These are phyloP conservation scores for Backusella circina DNA, from an alignment of 192 early-diverging fungal species.

Conservation along the genomic window DNA sequence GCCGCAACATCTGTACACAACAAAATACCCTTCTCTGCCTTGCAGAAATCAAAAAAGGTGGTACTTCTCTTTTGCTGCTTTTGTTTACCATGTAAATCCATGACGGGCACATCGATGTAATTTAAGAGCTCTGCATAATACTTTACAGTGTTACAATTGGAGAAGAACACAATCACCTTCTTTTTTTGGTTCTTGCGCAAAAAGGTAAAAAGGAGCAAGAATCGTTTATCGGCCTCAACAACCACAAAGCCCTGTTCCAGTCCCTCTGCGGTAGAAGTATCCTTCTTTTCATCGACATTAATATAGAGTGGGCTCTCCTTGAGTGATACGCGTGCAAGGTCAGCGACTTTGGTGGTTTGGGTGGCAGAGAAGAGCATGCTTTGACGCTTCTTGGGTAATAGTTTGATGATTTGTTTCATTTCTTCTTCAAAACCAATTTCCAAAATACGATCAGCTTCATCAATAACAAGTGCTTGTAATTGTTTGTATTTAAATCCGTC, in stretches of 20 bases:
- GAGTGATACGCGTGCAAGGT: conserved; percentile 96
- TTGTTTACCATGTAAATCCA: conserved; percentile 96
- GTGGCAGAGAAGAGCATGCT: conserved; percentile 99
- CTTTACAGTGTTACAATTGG: conserved; percentile 96
- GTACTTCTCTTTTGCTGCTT: conserved; percentile 98
- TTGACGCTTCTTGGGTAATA: conserved; percentile 91
- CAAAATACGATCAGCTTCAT: conserved; percentile 98
- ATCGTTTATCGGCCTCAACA: conserved; percentile 87
- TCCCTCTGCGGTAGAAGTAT: conserved; percentile 91
- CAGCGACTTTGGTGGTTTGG: conserved; percentile 97
- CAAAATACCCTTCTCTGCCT: conserved; percentile 90
- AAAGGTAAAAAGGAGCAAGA: conserved; percentile 98
- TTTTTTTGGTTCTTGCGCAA: conserved; percentile 96
- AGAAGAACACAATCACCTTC: conserved; percentile 98
- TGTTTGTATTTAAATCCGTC: conserved; percentile 95
- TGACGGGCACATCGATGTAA: conserved; percentile 98
- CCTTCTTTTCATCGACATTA: conserved; percentile 97
- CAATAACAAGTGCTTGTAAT: conserved; percentile 89
- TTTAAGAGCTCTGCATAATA: conserved; percentile 97
- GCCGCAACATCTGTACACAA: conserved; percentile 98
- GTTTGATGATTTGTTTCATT: conserved; percentile 96
- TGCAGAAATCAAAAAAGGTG: conserved; percentile 99
- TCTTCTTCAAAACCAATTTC: conserved; percentile 99
- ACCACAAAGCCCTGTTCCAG: conserved; percentile 98
- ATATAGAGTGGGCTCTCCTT: conserved; percentile 97